Conservation (phyloP, 2,329 filamentous ascomycete genomes). For the Alternaria tenuissima region DNA sequence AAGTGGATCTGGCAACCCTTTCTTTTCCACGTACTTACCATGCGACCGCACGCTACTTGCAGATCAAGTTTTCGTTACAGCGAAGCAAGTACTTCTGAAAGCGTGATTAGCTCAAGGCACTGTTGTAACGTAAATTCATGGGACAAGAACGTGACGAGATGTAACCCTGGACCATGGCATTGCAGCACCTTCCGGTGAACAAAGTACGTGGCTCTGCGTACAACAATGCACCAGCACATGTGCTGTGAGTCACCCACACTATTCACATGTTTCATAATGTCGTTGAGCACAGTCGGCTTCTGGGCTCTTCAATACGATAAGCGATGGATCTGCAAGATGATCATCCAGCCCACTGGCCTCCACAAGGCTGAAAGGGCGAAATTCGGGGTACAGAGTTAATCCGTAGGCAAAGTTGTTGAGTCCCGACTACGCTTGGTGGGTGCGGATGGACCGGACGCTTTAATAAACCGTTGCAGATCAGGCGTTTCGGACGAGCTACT, state of each 20-base stretch:
- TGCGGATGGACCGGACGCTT: constrained; percentile 2
- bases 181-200: not conserved
- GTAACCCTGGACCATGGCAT: no score
- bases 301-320: not conserved
- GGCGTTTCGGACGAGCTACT: constrained; percentile 1
- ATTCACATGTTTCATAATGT: not conserved
- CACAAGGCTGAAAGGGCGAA: constrained; percentile 1
- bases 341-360: constrained; percentile 2
- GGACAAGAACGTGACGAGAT: no score
- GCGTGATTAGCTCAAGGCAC: not conserved
- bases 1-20: not conserved
- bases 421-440: not conserved
- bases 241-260: not conserved
- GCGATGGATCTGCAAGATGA: constrained; percentile 5
- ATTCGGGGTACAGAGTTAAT: not conserved
- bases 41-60: not conserved
- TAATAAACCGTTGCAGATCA: constrained; percentile 4
- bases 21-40: no score
- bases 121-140: no score
- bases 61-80: not conserved
- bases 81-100: not conserved
- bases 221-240: not conserved
- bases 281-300: not conserved
- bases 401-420: constrained; percentile 2
- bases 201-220: not conserved